Conservation (phyloP, 164 flowering plant genomes). For the Magnolia changhungtana region DNA sequence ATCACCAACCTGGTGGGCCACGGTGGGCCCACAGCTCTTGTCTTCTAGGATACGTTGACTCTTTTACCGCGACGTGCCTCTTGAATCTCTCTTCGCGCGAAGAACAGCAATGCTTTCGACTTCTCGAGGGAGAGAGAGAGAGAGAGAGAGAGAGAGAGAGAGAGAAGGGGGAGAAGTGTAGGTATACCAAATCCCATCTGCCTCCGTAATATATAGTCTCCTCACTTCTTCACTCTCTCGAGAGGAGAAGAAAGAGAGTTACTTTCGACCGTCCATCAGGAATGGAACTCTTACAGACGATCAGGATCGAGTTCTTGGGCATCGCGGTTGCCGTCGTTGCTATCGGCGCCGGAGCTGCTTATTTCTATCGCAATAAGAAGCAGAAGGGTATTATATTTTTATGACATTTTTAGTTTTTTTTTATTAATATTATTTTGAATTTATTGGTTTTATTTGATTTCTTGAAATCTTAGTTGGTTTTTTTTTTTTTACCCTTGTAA, state of each 20-base stretch:
- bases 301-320: slow-evolving; percentile 49
- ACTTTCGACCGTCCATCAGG: neutral
- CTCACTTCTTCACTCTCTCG: neutral
- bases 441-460: neutral
- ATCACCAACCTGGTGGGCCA: too few species aligned
- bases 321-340: slow-evolving; percentile 67
- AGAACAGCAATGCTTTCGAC: too few species aligned
- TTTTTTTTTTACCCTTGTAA: neutral
- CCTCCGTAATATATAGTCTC: neutral
- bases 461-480: neutral
- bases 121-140: too few species aligned
- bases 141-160: too few species aligned
- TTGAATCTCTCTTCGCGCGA: too few species aligned
- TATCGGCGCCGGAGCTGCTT: slow-evolving; percentile 48
- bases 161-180: neutral
- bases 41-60: too few species aligned
- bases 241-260: neutral
- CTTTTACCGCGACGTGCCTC: too few species aligned
- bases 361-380: slow-evolving; percentile 50
- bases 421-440: neutral
- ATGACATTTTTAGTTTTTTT: neutral
- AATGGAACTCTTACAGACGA: slow-evolving; percentile 50
- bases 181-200: neutral
- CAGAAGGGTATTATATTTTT: slow-evolving; percentile 14
- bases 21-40: too few species aligned